Percentiles rank a stretch among this genome's conserved stretches.
Conservation (phyloP, 2,329 filamentous ascomycete species). For the Alternaria novae-zelandiae region DNA sequence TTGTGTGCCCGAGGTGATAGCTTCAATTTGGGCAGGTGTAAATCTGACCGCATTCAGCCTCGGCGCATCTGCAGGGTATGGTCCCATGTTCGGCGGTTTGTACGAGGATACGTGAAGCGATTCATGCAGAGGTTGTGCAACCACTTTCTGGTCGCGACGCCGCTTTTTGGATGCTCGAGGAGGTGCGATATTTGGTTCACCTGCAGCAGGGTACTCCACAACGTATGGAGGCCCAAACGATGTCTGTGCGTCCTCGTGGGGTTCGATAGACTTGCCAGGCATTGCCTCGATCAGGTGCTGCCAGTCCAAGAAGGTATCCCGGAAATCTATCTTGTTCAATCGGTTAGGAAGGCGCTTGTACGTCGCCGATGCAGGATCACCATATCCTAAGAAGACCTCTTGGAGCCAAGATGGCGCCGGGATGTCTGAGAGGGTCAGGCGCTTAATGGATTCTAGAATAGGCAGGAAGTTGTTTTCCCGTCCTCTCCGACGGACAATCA, state of each 20-base stretch:
- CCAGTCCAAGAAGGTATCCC: conserved; percentile 96
- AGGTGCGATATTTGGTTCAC: conserved; percentile 53
- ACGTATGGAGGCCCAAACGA: conserved; percentile 90
- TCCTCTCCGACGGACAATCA: conserved; percentile 81
- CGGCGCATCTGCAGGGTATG: conserved; percentile 83
- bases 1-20: conserved; percentile 91
- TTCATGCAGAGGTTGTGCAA: conserved; percentile 60
- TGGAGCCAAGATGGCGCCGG: conserved; percentile 90
- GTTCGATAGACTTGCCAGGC: conserved; percentile 85
- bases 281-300: conserved; percentile 89
- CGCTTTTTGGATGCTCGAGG: conserved; percentile 80
- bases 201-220: conserved; percentile 64
- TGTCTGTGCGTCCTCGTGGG: conserved; percentile 71
- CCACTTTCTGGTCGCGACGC: conserved; percentile 76
- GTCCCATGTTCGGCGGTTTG: conserved; percentile 84
- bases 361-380: conserved; percentile 85
- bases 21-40: conserved; percentile 88
- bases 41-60: conserved; percentile 86
- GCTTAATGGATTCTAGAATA: conserved; percentile 88
- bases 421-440: conserved; percentile 81
- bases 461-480: conserved; percentile 98
- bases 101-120: conserved; percentile 87
- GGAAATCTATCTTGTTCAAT: conserved; percentile 81
- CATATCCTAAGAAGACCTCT: conserved; percentile 97
- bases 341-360: conserved; percentile 83